Percentiles rank a stretch among this genome's conserved stretches.
These are phyloP conservation scores for Neurospora tetraspora DNA, from an alignment of 495 filamentous ascomycete genomes.

Conservation along the genomic window DNA sequence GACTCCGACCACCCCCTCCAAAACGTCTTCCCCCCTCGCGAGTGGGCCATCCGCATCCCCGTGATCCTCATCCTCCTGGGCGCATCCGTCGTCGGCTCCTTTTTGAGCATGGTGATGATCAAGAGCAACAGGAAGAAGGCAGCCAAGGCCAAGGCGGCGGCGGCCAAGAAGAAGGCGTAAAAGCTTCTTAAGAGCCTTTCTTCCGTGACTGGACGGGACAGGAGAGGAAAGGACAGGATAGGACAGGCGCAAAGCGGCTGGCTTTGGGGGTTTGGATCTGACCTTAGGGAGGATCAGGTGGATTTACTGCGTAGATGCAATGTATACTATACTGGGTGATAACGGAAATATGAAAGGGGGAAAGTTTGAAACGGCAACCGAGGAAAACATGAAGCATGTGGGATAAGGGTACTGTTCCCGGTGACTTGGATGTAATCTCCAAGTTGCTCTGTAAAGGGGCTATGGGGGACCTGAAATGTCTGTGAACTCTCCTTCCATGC, in stretches of 20 bases:
- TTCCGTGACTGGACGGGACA: background rate
- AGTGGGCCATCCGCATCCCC: constrained; percentile 97
- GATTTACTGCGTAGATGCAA: background rate
- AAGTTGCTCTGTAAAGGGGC: background rate
- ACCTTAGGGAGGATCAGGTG: background rate
- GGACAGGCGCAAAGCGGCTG: background rate
- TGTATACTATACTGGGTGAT: background rate
- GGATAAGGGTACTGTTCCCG: background rate
- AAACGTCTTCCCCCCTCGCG: constrained; percentile 89
- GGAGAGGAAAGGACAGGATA: background rate
- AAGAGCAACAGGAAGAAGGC: constrained; percentile 96
- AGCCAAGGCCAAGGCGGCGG: constrained; percentile 73
- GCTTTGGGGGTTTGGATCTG: background rate
- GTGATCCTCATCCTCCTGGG: constrained; percentile 91
- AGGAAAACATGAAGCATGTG: background rate
- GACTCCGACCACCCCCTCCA: constrained; percentile 89
- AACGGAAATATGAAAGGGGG: background rate
- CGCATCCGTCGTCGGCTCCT: constrained; percentile 88
- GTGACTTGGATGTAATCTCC: background rate
- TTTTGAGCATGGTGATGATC: constrained; percentile 97
- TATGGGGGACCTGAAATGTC: background rate
- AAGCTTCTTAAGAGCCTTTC: too few relatives aligned
- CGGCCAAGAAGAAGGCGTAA: constrained; percentile 42
- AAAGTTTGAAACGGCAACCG: background rate
- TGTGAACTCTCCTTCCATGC: background rate